A percentile compares a stretch with the other conserved stretches of the same genome.
phyloP scores from a whole-genome alignment of 1,284 basidiomycete species.

The Earliella scabrosa region DNA sequence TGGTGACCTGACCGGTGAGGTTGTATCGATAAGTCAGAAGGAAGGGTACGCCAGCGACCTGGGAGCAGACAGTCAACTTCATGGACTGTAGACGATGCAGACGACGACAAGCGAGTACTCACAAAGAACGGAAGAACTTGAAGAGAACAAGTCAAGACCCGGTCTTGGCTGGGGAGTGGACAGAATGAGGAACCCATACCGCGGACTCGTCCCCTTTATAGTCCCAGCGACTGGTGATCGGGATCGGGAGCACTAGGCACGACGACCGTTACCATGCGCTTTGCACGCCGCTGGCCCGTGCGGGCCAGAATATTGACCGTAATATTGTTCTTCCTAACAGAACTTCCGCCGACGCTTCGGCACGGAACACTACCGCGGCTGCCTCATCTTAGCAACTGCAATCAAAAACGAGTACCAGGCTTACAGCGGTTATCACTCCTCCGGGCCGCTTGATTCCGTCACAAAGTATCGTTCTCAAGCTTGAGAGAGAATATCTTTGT shows the following conservation, averaged over 20 bases:
- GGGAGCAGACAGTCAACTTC: background rate
- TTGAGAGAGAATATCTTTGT: no score
- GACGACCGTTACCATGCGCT: slow-evolving; percentile 23
- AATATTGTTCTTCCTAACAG: slow-evolving; percentile 11
- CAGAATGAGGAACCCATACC: slow-evolving; percentile 34
- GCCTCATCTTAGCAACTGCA: slow-evolving; percentile 14
- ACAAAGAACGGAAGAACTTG: slow-evolving; percentile 30
- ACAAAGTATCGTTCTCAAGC: no score
- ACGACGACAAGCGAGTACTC: slow-evolving; percentile 8
- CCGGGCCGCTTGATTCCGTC: no score
- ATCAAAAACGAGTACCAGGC: slow-evolving; percentile 5
- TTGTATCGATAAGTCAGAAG: slow-evolving; percentile 28
- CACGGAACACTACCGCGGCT: no score
- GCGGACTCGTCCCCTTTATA: slow-evolving; percentile 23
- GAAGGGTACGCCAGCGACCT: slow-evolving; percentile 36
- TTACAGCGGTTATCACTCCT: background rate
- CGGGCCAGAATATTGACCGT: slow-evolving; percentile 1
- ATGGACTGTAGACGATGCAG: background rate
- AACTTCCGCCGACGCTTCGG: slow-evolving; percentile 6
- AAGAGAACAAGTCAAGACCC: slow-evolving; percentile 50
- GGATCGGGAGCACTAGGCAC: slow-evolving; percentile 4
- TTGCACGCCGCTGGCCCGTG: background rate
- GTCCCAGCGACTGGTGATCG: background rate
- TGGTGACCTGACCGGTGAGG: slow-evolving; percentile 22
- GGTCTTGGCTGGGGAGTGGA: slow-evolving; percentile 51